These are phyloP conservation scores for Adansonia madagascariensis DNA, from an alignment of 441 rosid genomes.

Conservation along the genomic window DNA sequence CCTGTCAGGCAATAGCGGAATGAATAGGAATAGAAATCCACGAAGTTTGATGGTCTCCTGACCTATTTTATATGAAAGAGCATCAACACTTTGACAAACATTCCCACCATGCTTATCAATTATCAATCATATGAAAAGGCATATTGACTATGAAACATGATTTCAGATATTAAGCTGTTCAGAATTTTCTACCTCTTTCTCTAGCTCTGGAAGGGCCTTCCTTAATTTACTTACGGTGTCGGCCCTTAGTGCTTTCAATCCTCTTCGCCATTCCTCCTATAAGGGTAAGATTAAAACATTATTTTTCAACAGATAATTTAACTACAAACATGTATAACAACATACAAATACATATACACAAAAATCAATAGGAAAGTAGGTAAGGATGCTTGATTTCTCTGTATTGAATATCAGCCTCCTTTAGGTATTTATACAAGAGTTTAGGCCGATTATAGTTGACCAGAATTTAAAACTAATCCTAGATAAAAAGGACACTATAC, in stretches of 20 bases:
- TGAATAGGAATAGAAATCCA: conserved; percentile 81
- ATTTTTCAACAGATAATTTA: conserved; percentile 13
- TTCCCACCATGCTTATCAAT: neutral
- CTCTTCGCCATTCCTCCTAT: conserved; percentile 93
- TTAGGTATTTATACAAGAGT: too few relatives aligned
- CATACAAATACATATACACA: neutral
- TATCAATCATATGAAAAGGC: neutral
- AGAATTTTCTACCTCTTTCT: conserved; percentile 42
- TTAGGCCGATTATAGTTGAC: too few relatives aligned
- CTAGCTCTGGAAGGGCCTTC: conserved; percentile 71
- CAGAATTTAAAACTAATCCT: too few relatives aligned
- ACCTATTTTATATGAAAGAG: conserved; percentile 48
- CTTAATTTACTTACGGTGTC: conserved; percentile 67
- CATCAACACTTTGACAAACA: conserved; percentile 24
- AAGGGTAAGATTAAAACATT: neutral
- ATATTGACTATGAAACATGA: neutral
- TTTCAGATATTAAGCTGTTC: neutral
- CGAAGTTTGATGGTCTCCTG: conserved; percentile 64
- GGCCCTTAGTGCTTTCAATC: conserved; percentile 67
- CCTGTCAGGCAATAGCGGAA: conserved; percentile 91
- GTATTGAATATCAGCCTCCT: too few relatives aligned
- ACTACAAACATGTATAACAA: conserved; percentile 5
- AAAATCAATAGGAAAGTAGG: too few relatives aligned
- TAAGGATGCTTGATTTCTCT: too few relatives aligned
- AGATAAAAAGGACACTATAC: too few relatives aligned